Evolutionary conservation across 495 filamentous ascomycete genomes (phyloP).

Genomic region (Cairneyella variabilis): DNA sequence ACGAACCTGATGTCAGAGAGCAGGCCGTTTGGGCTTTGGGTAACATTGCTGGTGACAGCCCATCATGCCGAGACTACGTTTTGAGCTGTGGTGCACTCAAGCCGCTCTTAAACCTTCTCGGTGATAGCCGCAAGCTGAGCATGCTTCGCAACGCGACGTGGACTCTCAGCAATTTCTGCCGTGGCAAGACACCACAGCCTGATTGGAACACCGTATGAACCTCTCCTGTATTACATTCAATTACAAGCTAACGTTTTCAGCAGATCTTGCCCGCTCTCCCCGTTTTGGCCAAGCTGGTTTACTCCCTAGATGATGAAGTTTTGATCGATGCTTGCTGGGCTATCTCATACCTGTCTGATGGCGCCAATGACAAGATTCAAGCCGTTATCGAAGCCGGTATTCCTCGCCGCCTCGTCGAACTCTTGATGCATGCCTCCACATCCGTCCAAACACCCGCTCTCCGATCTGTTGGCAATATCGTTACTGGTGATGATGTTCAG

Average conservation of each 20-base stretch:
- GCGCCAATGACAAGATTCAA: slow-evolving; percentile 98
- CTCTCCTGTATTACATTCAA: slow-evolving; percentile 2
- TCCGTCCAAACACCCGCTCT: slow-evolving; percentile 98
- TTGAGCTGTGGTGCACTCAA: slow-evolving; percentile 84
- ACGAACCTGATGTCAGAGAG: slow-evolving; percentile 96
- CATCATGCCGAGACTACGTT: slow-evolving; percentile 93
- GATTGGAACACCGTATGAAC: slow-evolving; percentile 92
- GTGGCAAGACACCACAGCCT: slow-evolving; percentile 98
- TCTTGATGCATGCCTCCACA: slow-evolving; percentile 98
- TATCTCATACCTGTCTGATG: slow-evolving; percentile 98
- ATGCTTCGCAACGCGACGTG: slow-evolving; percentile 99
- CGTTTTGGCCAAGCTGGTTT: slow-evolving; percentile 94
- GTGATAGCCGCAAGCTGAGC: slow-evolving; percentile 97
- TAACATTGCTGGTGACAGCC: slow-evolving; percentile 99
- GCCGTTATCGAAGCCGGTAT: slow-evolving; percentile 98
- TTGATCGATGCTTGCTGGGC: slow-evolving; percentile 99
- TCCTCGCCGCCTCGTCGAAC: slow-evolving; percentile 92
- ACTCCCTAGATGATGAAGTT: slow-evolving; percentile 97
- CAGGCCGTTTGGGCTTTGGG: slow-evolving; percentile 99
- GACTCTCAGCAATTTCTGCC: slow-evolving; percentile 99
- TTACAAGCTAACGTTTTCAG: slow-evolving; percentile 19
- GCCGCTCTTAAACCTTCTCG: slow-evolving; percentile 82
- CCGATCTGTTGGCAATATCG: slow-evolving; percentile 97
- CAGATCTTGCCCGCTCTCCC: slow-evolving; percentile 96
- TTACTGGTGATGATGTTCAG: slow-evolving; percentile 97